Percentiles rank a stretch among this genome's conserved stretches.
phyloP scores from a whole-genome alignment of 345 rosid genomes.

The Xanthoceras sorbifolium region DNA sequence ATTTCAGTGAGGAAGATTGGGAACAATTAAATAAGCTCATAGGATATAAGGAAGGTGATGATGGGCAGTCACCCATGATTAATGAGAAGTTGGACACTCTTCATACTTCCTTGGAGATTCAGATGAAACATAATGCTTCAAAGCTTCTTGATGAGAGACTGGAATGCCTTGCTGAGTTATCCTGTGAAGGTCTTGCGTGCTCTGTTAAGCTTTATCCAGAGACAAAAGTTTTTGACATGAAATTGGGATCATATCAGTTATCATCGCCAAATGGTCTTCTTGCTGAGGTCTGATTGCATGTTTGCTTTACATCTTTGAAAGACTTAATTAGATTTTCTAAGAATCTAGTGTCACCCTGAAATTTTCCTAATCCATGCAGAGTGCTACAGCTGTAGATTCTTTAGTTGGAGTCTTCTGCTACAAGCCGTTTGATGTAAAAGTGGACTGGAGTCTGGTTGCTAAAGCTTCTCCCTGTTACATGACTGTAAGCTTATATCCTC shows the following conservation, averaged over 20 bases:
- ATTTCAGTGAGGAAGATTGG: constrained; percentile 89
- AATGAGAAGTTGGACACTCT: constrained; percentile 67
- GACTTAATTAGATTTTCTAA: constrained; percentile 17
- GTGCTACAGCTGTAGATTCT: constrained; percentile 78
- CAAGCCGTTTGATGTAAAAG: constrained; percentile 92
- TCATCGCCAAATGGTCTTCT: constrained; percentile 93
- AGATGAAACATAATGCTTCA: constrained; percentile 91
- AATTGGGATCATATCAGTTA: constrained; percentile 81
- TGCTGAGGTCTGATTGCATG: constrained; percentile 66
- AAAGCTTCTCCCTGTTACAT: constrained; percentile 97
- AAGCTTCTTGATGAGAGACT: constrained; percentile 72
- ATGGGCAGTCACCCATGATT: constrained; percentile 46
- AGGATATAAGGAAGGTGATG: constrained; percentile 85
- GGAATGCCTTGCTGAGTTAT: constrained; percentile 81
- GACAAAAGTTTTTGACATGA: constrained; percentile 80
- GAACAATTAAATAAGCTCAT: constrained; percentile 79
- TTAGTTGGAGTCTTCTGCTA: constrained; percentile 80
- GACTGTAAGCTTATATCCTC: constrained; percentile 61
- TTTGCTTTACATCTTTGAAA: not conserved
- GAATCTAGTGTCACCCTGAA: constrained; percentile 23
- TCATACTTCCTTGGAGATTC: constrained; percentile 75
- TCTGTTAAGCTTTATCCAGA: constrained; percentile 86
- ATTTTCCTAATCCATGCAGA: constrained; percentile 53
- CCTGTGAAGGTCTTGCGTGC: constrained; percentile 81
- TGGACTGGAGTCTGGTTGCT: constrained; percentile 95